These are phyloP conservation scores for Colletotrichum spinosum DNA, from an alignment of 2,329 filamentous ascomycete genomes.

Conservation along the genomic window DNA sequence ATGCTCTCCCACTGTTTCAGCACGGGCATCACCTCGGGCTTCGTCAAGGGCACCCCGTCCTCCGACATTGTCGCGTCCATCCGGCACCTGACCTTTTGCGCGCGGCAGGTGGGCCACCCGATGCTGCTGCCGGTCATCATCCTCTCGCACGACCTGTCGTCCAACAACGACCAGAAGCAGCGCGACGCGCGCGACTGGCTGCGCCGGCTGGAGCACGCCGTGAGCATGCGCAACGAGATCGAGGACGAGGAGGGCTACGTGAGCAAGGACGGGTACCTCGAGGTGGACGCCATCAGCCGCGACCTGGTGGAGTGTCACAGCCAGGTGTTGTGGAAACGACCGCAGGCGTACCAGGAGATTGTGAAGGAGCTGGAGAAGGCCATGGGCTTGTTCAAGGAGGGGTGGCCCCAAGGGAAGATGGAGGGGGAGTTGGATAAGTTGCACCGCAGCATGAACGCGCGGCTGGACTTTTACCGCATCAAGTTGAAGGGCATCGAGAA, in stretches of 20 bases:
- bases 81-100: constrained; percentile 62
- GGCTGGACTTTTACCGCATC: constrained; percentile 70
- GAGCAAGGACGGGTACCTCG: constrained; percentile 60
- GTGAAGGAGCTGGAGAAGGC: constrained; percentile 60
- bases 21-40: constrained; percentile 68
- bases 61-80: constrained; percentile 65
- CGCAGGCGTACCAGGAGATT: constrained; percentile 69
- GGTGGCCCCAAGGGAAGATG: constrained; percentile 42
- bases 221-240: constrained; percentile 71
- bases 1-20: constrained; percentile 70
- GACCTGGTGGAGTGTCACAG: constrained; percentile 74
- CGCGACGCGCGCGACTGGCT: constrained; percentile 73
- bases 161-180: constrained; percentile 69
- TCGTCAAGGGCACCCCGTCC: constrained; percentile 69
- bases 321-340: constrained; percentile 72
- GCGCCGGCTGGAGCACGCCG: constrained; percentile 69
- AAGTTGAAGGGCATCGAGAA: constrained; percentile 73
- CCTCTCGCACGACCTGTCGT: constrained; percentile 67
- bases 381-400: constrained; percentile 57
- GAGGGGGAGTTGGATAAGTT: constrained; percentile 53
- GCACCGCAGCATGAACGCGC: constrained; percentile 63
- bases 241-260: constrained; percentile 67
- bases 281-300: constrained; percentile 70
- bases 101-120: constrained; percentile 65
- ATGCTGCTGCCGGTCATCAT: constrained; percentile 70